Conservation (phyloP, 2,329 filamentous ascomycete species). For the Chalara sp. region DNA sequence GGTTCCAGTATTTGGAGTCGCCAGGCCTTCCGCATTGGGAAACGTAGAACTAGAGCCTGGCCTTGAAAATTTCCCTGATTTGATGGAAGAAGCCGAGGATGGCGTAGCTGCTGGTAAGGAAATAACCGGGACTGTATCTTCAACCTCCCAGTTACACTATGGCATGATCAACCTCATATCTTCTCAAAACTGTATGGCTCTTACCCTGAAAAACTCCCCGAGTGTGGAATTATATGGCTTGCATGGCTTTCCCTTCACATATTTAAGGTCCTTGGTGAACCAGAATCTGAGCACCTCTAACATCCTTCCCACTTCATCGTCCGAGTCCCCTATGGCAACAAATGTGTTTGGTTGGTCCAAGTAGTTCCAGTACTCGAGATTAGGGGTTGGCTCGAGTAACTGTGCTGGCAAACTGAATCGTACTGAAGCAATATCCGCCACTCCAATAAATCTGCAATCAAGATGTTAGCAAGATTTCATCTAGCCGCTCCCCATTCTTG, state of each 20-base stretch:
- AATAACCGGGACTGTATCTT: constrained; percentile 67
- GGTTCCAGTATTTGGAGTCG: constrained; percentile 5
- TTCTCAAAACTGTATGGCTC: constrained; percentile 20
- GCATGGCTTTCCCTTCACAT: constrained; percentile 96
- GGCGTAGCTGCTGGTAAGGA: constrained; percentile 13
- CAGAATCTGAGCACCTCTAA: constrained; percentile 91
- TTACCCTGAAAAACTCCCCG: constrained; percentile 92
- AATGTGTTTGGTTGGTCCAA: constrained; percentile 93
- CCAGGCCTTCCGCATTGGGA: constrained; percentile 4
- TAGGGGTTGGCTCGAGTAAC: constrained; percentile 90
- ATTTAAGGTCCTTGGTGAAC: constrained; percentile 99
- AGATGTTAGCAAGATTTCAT: constrained; percentile 8
- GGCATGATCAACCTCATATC: constrained; percentile 7
- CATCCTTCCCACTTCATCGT: constrained; percentile 89
- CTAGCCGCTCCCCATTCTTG: too few relatives aligned
- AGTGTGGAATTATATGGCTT: constrained; percentile 98
- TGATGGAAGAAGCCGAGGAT: constrained; percentile 24
- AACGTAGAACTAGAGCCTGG: constrained; percentile 15
- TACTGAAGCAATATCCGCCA: constrained; percentile 89
- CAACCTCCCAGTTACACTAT: constrained; percentile 92
- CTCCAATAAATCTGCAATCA: constrained; percentile 75
- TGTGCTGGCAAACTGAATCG: constrained; percentile 95
- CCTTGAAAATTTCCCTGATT: constrained; percentile 18
- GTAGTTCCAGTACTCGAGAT: constrained; percentile 99
- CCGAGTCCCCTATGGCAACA: constrained; percentile 73